phyloP scores from a whole-genome alignment of 2,329 filamentous ascomycete species.

The Colletotrichum sp. region DNA sequence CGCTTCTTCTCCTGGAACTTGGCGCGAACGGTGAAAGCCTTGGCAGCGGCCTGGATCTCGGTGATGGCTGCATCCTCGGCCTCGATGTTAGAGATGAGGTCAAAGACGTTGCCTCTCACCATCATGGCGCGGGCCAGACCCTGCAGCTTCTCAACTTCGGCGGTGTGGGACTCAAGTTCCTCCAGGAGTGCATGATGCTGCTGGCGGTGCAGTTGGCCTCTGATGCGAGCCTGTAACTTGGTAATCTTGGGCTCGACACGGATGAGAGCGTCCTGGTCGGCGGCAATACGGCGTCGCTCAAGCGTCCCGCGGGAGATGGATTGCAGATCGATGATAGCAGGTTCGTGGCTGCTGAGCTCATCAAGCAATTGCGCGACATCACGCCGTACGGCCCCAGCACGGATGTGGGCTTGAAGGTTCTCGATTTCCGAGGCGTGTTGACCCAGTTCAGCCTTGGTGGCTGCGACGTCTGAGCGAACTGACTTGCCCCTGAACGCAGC shows the following conservation, averaged over 20 bases:
- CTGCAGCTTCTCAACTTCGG: slow-evolving; percentile 74
- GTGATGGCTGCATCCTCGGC: slow-evolving; percentile 80
- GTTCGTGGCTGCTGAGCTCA: slow-evolving; percentile 50
- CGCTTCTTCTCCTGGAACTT: slow-evolving; percentile 84
- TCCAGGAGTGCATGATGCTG: slow-evolving; percentile 68
- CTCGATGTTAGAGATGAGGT: slow-evolving; percentile 78
- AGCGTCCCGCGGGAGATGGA: slow-evolving; percentile 67
- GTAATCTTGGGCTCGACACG: slow-evolving; percentile 61
- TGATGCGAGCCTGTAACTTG: slow-evolving; percentile 69
- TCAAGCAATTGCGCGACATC: slow-evolving; percentile 54
- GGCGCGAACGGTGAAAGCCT: slow-evolving; percentile 75
- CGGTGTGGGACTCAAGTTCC: slow-evolving; percentile 71
- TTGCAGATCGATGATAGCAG: slow-evolving; percentile 58
- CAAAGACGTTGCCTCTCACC: slow-evolving; percentile 74
- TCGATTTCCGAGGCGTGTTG: slow-evolving; percentile 48
- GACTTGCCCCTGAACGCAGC: slow-evolving; percentile 52
- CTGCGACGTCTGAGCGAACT: slow-evolving; percentile 48
- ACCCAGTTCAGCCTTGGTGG: slow-evolving; percentile 53
- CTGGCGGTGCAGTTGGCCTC: slow-evolving; percentile 70
- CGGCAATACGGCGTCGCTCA: slow-evolving; percentile 53
- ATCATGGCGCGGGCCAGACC: slow-evolving; percentile 80
- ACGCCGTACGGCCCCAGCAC: slow-evolving; percentile 60
- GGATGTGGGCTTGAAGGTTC: slow-evolving; percentile 56
- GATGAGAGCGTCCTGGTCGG: slow-evolving; percentile 60
- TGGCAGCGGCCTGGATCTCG: slow-evolving; percentile 76